Percentiles rank a stretch among this genome's conserved stretches.
Conservation (phyloP, 106 monocot genomes). For the Apostasia shenzhenica region DNA sequence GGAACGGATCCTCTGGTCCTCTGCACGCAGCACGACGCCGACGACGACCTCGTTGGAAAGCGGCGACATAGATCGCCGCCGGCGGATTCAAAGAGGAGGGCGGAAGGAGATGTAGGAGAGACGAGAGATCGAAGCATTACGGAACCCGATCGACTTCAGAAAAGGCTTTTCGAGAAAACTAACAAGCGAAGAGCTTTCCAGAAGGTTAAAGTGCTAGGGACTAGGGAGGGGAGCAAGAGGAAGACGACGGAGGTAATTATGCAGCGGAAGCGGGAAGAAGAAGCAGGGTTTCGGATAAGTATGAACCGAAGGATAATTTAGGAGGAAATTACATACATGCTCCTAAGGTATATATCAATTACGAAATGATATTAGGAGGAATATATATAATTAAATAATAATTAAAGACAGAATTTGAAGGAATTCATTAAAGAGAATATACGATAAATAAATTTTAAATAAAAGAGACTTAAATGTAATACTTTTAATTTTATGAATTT, state of each 20-base stretch:
- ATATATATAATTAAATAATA: too few relatives aligned
- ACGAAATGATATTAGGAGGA: too few relatives aligned
- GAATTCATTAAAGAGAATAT: too few relatives aligned
- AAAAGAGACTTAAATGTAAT: too few relatives aligned
- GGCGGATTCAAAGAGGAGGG: background rate
- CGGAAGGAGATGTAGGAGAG: background rate
- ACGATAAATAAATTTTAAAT: too few relatives aligned
- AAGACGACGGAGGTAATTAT: background rate
- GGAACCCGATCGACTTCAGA: too few relatives aligned
- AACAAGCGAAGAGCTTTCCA: too few relatives aligned
- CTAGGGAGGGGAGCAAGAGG: background rate
- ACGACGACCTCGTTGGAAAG: slow-evolving; percentile 3
- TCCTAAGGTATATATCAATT: too few relatives aligned
- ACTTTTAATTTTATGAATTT: too few relatives aligned
- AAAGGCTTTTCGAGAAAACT: background rate
- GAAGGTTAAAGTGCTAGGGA: too few relatives aligned
- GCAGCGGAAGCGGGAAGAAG: background rate
- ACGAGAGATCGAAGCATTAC: slow-evolving; percentile 6
- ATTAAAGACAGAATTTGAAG: too few relatives aligned
- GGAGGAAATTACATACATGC: background rate
- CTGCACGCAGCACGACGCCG: slow-evolving; percentile 20
- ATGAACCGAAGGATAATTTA: background rate
- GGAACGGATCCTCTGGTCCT: slow-evolving; percentile 38
- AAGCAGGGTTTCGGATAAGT: background rate
- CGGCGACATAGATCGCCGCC: background rate